Evolutionary conservation across 1,284 basidiomycete species (phyloP).

Genomic region (Tylopilus sp.): DNA sequence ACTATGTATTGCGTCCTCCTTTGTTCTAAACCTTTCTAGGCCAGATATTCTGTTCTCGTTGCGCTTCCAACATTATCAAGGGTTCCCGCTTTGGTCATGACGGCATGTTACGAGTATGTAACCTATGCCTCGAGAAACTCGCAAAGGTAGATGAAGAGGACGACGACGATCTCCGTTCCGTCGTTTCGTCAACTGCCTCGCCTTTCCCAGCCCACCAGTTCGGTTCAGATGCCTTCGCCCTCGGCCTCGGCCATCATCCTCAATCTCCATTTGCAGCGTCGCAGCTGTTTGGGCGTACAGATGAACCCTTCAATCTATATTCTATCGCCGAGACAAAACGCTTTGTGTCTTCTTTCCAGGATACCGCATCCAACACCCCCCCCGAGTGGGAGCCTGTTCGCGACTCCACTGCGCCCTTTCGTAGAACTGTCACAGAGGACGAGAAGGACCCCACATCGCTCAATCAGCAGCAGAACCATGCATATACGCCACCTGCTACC

Average conservation of each 20-base stretch:
- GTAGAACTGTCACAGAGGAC: slow-evolving; percentile 74
- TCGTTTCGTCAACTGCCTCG: slow-evolving; percentile 63
- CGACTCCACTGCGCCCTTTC: slow-evolving; percentile 76
- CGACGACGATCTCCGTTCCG: slow-evolving; percentile 76
- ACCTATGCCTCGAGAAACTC: slow-evolving; percentile 89
- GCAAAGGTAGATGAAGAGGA: slow-evolving; percentile 75
- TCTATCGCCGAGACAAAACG: slow-evolving; percentile 73
- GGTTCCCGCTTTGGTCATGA: slow-evolving; percentile 92
- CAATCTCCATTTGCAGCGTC: slow-evolving; percentile 88
- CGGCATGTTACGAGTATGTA: slow-evolving; percentile 91
- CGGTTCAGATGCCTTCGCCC: slow-evolving; percentile 41
- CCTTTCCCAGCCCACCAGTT: slow-evolving; percentile 47
- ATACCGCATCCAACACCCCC: slow-evolving; percentile 48
- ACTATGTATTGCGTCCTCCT: neutral
- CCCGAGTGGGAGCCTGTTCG: slow-evolving; percentile 49
- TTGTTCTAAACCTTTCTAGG: slow-evolving; percentile 42
- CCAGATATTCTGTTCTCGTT: slow-evolving; percentile 88
- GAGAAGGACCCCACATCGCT: slow-evolving; percentile 55
- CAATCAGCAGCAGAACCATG: slow-evolving; percentile 40
- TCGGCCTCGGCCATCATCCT: slow-evolving; percentile 51
- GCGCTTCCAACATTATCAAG: slow-evolving; percentile 97
- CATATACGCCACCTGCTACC: slow-evolving; percentile 35
- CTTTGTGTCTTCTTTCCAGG: slow-evolving; percentile 51
- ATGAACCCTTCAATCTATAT: slow-evolving; percentile 74
- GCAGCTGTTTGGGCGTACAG: slow-evolving; percentile 72